Evolutionary conservation across 2,329 filamentous ascomycete genomes (phyloP), one percentile per base, ranked within the genome.

Genomic region (Curvularia eragrostidis): DNA sequence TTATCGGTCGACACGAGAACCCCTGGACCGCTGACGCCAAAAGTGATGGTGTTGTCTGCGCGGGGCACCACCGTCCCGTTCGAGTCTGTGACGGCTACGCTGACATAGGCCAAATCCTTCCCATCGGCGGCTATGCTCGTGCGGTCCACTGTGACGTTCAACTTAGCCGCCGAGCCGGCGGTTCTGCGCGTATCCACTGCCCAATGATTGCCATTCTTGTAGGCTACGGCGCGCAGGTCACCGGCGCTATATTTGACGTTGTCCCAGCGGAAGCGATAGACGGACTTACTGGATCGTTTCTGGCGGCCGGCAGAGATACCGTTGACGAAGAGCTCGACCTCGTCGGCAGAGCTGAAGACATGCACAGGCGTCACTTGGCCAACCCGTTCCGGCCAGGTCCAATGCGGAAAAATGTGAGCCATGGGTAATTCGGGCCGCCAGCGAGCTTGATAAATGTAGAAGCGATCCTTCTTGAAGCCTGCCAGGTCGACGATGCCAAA

Each of bases 401-500:
- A 85, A 66, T 85, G 83, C 18, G 83, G 83, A 0, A 85, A 75
- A 19, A 85, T 80, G 62, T 85, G 83, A 3, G 81, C 83, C 66
- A 80, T 77, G 1, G 59, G 67, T 0, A 82, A 42, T 9, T 82
- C 79, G 0, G 83, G 75, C 3, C 79, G 74, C 84, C 84, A 87
- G 3, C 82, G 78, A 0, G 83, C 68, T 64, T 85, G 84, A 59
- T 86, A 86, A 4, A 85, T 64, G 59, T 78, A 85, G 68, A 81
- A 86, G 1, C 84, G 76, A 56, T 86, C 83, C 70, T 86, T 86
- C 54, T 76, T 78, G 71, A 86, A 86, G 1, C 84, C 84, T 0
- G 84, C 83, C 9, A 86, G 73, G 54, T 86, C 84, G 23, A 86
- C 78, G 56, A 86, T 84, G 10, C 84, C 84, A 46, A 81, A 85